phyloP scores from a whole-genome alignment of 345 rosid genomes.

The Bretschneidera sinensis region DNA sequence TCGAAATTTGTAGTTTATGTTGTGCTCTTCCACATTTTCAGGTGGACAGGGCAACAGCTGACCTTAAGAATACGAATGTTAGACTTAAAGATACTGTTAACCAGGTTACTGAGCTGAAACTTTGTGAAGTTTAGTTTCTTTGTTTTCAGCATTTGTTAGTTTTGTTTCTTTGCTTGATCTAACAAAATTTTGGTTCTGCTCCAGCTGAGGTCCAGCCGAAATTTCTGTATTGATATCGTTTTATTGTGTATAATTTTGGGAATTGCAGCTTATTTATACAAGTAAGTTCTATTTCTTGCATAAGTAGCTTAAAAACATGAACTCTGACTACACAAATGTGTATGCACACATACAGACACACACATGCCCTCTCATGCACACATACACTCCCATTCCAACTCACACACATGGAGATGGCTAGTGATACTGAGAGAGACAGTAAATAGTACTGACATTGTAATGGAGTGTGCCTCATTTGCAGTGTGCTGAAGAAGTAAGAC shows the following conservation, averaged over 20 bases:
- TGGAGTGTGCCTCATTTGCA: conserved; percentile 29
- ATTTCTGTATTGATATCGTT: conserved; percentile 94
- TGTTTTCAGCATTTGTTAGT: conserved; percentile 10
- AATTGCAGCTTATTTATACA: conserved; percentile 97
- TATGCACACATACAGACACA: neutral
- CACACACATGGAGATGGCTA: neutral
- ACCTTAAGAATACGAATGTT: conserved; percentile 93
- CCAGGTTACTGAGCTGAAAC: conserved; percentile 52
- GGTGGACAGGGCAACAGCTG: conserved; percentile 95
- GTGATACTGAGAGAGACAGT: neutral
- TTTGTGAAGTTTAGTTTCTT: conserved; percentile 7
- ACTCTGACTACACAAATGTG: neutral
- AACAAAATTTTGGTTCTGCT: conserved; percentile 25
- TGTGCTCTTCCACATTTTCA: conserved; percentile 21
- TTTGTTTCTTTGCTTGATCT: conserved; percentile 20
- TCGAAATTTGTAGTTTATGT: conserved; percentile 12
- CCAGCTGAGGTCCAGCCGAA: conserved; percentile 97
- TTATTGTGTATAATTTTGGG: conserved; percentile 84
- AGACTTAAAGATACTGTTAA: conserved; percentile 92
- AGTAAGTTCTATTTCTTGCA: conserved; percentile 51
- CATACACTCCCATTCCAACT: neutral
- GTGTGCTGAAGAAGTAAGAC: conserved; percentile 65
- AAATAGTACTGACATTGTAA: neutral
- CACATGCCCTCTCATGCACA: neutral
- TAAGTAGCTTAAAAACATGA: conserved; percentile 1